Conservation (phyloP, 768 basidiomycete species). For the Panaeolus cyanescens region DNA sequence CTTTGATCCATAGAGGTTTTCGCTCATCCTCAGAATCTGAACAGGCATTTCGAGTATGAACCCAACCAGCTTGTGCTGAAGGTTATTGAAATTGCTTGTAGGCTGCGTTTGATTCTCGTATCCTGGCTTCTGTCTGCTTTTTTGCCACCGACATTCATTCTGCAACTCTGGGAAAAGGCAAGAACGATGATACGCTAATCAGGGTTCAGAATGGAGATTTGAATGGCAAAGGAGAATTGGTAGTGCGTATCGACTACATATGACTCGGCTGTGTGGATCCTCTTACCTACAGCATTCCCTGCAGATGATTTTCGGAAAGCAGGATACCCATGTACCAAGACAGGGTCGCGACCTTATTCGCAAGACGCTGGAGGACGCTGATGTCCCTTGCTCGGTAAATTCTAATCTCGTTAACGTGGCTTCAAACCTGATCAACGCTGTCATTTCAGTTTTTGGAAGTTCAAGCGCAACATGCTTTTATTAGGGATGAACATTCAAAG, state of each 20-base stretch:
- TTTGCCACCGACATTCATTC: slow-evolving; percentile 94
- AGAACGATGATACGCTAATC: slow-evolving; percentile 78
- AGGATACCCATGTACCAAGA: slow-evolving; percentile 92
- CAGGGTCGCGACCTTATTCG: slow-evolving; percentile 86
- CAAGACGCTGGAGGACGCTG: slow-evolving; percentile 77
- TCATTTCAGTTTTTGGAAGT: slow-evolving; percentile 81
- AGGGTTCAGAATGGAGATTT: slow-evolving; percentile 77
- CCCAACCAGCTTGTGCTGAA: not conserved
- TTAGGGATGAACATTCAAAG: slow-evolving; percentile 89
- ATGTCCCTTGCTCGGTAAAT: slow-evolving; percentile 69
- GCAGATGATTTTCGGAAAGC: slow-evolving; percentile 85
- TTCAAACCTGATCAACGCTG: not conserved
- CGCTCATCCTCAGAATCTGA: not conserved
- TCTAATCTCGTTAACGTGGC: not conserved
- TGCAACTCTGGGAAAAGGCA: slow-evolving; percentile 83
- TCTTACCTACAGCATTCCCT: not conserved
- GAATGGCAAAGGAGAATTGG: slow-evolving; percentile 78
- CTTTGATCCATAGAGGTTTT: not conserved
- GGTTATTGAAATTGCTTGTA: not conserved
- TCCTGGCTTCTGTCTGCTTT: slow-evolving; percentile 87
- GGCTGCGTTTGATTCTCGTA: slow-evolving; percentile 76
- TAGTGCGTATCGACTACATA: slow-evolving; percentile 49
- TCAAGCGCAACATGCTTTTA: slow-evolving; percentile 96
- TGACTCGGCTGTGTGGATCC: not conserved
- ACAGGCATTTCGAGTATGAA: slow-evolving; percentile 44